Evolutionary conservation across 1,284 basidiomycete genomes (phyloP), one percentile per base, ranked within the genome.

Genomic region (Irpex sp.): DNA sequence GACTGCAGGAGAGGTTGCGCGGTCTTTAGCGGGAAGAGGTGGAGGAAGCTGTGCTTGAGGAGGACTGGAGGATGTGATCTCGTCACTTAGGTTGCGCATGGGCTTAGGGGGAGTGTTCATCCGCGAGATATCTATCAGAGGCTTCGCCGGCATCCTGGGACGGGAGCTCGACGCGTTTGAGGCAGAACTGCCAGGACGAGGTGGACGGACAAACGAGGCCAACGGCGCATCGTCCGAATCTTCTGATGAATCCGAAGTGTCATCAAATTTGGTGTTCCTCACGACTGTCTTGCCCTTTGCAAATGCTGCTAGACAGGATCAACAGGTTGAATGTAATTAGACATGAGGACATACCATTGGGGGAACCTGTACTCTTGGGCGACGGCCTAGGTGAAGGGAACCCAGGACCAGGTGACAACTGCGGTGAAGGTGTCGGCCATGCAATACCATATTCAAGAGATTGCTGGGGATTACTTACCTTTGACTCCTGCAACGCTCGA

Each of bases 81-180:
- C 53, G 33, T 55, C 53, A 8, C 9, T 17, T 8, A 17, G 33
- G 49, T 57, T 11, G 51, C 49, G 21, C 21, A 35, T 43, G 1
- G 54, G 59, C 11, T 39, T 36, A 37, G 59, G 53, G 37, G 59
- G 60, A 21, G 62, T 49, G 36, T 54, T 57, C 59, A 78, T 65
- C 59, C 66, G 64, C 26, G 74, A 76, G 61, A 84, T 79, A 63
- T 85, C 83, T 26, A 85, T 82, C 26, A 85, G 74, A 0, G 84
- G 84, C 65, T 81, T 83, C 9, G 72, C 36, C 9, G 77, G 77
- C 57, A 71, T 69, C 33, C 75, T 73, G 43, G 69, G 67, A 37
- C 70, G 72, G 54, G 70, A 71, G 19, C 64, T 72, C 66, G 66
- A 70, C 63, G 77, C 66, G 69, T 78, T 65, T 68, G 78, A 88